A percentile compares a stretch with the other conserved stretches of the same genome.
phyloP scores from a whole-genome alignment of 805 yeast genomes.

The Kodamaea sagamina region DNA sequence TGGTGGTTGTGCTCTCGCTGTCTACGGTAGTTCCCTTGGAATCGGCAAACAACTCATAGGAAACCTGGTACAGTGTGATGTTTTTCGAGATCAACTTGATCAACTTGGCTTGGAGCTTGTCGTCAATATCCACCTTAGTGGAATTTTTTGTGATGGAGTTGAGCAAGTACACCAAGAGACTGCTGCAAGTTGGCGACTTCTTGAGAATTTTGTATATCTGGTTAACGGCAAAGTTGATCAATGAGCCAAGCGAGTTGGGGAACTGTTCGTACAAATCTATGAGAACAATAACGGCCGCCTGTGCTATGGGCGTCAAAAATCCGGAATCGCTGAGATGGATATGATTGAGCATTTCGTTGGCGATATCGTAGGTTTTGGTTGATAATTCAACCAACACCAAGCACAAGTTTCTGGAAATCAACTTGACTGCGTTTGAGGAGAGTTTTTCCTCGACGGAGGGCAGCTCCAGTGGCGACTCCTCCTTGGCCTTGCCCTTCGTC shows the following conservation, averaged over 20 bases:
- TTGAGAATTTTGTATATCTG: conserved; percentile 43
- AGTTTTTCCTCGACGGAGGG: neutral
- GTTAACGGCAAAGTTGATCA: conserved; percentile 34
- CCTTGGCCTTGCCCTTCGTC: conserved; percentile 12
- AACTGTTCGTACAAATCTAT: conserved; percentile 40
- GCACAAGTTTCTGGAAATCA: conserved; percentile 27
- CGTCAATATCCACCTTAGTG: conserved; percentile 41
- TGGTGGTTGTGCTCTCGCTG: conserved; percentile 19
- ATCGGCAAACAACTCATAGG: conserved; percentile 21
- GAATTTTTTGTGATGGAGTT: conserved; percentile 36
- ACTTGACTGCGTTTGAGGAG: conserved; percentile 15
- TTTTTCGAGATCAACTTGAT: conserved; percentile 34
- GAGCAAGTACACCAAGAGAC: conserved; percentile 33
- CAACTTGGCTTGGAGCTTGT: conserved; percentile 39
- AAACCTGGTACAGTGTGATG: conserved; percentile 22
- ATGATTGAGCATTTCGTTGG: conserved; percentile 35
- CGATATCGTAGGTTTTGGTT: conserved; percentile 38
- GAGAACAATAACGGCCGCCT: conserved; percentile 32
- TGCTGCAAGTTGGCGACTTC: conserved; percentile 29
- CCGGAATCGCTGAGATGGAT: conserved; percentile 22
- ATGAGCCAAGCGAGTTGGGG: conserved; percentile 39
- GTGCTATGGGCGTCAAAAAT: conserved; percentile 19
- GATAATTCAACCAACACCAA: conserved; percentile 32
- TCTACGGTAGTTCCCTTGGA: conserved; percentile 14
- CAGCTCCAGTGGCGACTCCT: neutral